phyloP scores from a whole-genome alignment of 23 red algal species.

The Gracilaria domingensis region DNA sequence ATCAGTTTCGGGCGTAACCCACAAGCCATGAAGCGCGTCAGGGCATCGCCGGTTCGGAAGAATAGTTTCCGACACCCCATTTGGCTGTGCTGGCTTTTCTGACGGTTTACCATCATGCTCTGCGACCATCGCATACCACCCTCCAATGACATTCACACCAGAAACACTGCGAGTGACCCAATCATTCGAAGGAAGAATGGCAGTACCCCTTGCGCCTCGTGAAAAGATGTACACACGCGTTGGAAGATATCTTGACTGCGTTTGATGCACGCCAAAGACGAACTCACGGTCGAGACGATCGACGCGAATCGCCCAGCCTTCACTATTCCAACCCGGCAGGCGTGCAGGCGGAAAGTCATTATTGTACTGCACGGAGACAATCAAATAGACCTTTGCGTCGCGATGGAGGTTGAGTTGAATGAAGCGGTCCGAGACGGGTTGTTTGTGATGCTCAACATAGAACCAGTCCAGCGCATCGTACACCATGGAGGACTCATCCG shows the following conservation, averaged over 20 bases:
- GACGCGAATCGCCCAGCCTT: slow-evolving; percentile 40
- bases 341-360: neutral
- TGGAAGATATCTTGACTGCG: slow-evolving; percentile 12
- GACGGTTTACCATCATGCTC: slow-evolving; percentile 48
- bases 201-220: neutral
- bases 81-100: neutral
- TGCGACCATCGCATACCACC: slow-evolving; percentile 49
- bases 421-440: neutral
- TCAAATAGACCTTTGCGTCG: slow-evolving; percentile 18
- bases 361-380: slow-evolving; percentile 12
- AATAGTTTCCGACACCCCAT: slow-evolving; percentile 19
- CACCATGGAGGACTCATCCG: neutral
- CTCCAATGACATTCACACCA: slow-evolving; percentile 16
- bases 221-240: slow-evolving; percentile 36
- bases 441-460: neutral
- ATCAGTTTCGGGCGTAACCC: slow-evolving; percentile 58
- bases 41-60: slow-evolving; percentile 56
- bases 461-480: slow-evolving; percentile 50
- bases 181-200: slow-evolving; percentile 1
- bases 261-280: slow-evolving; percentile 48
- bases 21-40: slow-evolving; percentile 47
- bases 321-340: slow-evolving; percentile 21
- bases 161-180: slow-evolving; percentile 39
- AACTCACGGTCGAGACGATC: slow-evolving; percentile 16
- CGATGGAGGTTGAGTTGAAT: slow-evolving; percentile 47